Conservation (phyloP, 768 basidiomycete species). For the Russula virescens region DNA sequence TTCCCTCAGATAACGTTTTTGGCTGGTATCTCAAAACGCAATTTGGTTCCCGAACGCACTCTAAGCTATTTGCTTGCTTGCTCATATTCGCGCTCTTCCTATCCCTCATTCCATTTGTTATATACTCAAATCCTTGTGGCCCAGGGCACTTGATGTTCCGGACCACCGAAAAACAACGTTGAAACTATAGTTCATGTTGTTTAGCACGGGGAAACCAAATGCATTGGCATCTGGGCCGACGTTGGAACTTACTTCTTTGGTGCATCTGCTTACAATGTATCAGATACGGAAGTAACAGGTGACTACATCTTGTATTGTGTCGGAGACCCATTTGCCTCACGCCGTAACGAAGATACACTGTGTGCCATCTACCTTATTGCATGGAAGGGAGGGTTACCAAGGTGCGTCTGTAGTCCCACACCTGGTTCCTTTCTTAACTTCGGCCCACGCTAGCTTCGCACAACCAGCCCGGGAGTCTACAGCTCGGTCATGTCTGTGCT, state of each 20-base stretch:
- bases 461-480: neutral
- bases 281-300: constrained; percentile 13
- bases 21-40: too few relatives aligned
- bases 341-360: constrained; percentile 10
- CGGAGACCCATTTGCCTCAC: constrained; percentile 3
- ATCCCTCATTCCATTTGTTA: too few relatives aligned
- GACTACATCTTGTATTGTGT: constrained; percentile 17
- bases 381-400: constrained; percentile 12
- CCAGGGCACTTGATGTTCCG: neutral
- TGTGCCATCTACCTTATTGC: constrained; percentile 12
- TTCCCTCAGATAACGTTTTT: too few relatives aligned
- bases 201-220: constrained; percentile 9
- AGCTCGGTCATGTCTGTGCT: constrained; percentile 10
- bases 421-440: neutral
- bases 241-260: constrained; percentile 1
- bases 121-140: neutral
- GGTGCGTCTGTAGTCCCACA: neutral
- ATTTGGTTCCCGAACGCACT: too few relatives aligned
- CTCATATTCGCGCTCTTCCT: too few relatives aligned
- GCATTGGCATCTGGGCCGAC: constrained; percentile 1
- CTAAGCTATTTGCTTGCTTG: neutral
- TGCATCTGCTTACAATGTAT: constrained; percentile 13
- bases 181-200: constrained; percentile 1
- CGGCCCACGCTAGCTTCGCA: constrained; percentile 1
- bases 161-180: neutral